Percentiles rank a stretch among this genome's conserved stretches.
These are phyloP conservation scores for Tetraselmis striata DNA, from an alignment of 139 green algal genomes.

Conservation along the genomic window DNA sequence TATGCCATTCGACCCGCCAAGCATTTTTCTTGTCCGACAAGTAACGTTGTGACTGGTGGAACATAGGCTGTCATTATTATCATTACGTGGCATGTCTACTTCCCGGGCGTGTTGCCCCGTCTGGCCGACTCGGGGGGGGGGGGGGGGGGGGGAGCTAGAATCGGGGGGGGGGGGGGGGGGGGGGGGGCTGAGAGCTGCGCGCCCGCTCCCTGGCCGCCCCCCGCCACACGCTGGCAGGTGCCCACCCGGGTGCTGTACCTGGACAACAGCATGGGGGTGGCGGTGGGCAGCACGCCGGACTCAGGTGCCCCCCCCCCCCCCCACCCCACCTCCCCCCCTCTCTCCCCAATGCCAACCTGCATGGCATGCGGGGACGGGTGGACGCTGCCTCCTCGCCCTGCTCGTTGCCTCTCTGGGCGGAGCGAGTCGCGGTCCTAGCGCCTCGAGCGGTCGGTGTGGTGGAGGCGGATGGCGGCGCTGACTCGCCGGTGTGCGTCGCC, in stretches of 20 bases:
- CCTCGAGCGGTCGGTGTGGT: background rate
- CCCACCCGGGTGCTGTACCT: constrained; percentile 75
- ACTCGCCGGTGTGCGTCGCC: background rate
- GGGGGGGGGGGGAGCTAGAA: background rate
- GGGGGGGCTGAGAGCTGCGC: background rate
- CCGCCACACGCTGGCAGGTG: constrained; percentile 30
- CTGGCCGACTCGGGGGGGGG: no score
- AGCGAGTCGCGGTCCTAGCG: constrained; percentile 2
- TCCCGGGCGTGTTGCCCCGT: no score
- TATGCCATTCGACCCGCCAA: background rate
- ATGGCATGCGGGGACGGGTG: background rate
- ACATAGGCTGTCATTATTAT: no score
- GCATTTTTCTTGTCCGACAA: background rate
- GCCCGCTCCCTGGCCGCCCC: background rate
- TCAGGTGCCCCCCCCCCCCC: background rate
- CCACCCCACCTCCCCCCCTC: background rate
- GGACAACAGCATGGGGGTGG: background rate
- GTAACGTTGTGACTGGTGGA: no score
- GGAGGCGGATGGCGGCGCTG: constrained; percentile 16
- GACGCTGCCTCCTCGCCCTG: background rate
- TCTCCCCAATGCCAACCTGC: background rate
- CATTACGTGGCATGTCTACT: no score
- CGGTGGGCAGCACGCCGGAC: no score
- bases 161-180: background rate
- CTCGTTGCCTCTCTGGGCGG: background rate